Evolutionary conservation across 768 basidiomycete genomes (phyloP).

Genomic region (Crassisporium funariophilum): DNA sequence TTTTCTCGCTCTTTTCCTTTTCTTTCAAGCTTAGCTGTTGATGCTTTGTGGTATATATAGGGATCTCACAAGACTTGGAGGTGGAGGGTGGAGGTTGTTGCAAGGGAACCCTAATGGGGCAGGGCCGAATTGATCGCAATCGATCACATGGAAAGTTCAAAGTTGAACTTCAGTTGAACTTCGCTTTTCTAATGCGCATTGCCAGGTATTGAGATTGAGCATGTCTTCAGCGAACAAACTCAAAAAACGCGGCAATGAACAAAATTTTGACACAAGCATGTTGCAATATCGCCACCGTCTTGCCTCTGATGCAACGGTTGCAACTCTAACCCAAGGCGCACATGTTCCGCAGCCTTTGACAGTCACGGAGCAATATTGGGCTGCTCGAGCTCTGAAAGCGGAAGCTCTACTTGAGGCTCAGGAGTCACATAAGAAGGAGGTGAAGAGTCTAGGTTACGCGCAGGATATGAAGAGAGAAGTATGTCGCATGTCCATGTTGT

Average conservation of each 20-base stretch:
- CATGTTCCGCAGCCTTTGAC: conserved; percentile 21
- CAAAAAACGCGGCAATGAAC: background rate
- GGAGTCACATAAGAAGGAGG: conserved; percentile 49
- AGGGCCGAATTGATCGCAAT: too few relatives aligned
- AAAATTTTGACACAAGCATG: background rate
- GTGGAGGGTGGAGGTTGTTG: too few relatives aligned
- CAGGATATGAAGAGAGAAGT: conserved; percentile 54
- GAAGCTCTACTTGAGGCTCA: conserved; percentile 60
- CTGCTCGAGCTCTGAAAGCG: conserved; percentile 62
- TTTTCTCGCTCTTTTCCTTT: too few relatives aligned
- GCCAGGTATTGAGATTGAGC: too few relatives aligned
- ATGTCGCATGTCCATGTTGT: conserved; percentile 14
- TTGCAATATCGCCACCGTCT: background rate
- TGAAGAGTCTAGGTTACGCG: conserved; percentile 39
- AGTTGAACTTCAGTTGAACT: background rate
- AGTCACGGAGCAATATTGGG: conserved; percentile 63
- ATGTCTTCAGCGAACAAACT: background rate
- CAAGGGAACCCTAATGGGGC: too few relatives aligned
- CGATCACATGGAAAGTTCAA: background rate
- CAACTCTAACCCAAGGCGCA: background rate
- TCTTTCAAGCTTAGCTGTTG: too few relatives aligned
- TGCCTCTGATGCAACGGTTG: background rate
- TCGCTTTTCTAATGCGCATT: too few relatives aligned
- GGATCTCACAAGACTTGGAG: too few relatives aligned
- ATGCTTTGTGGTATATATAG: too few relatives aligned